Base-by-base conservation (phyloP, 169 alveolate genomes). In the Ichthyophthirius multifiliis region DNA sequence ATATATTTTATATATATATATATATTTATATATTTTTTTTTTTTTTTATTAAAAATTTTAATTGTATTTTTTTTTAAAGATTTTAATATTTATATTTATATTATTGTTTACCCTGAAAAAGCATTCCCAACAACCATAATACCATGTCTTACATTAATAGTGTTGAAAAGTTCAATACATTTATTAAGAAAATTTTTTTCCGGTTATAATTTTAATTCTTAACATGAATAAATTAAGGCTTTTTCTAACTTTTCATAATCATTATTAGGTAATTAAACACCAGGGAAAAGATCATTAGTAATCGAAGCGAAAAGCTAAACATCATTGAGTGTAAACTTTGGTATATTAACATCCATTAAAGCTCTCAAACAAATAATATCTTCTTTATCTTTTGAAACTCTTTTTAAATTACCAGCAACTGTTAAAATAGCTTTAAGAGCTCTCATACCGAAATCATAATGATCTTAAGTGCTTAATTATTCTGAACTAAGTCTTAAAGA, bases 401-500 rank as follows among this genome's bases (percentile, higher is more conserved):
- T 89, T 83, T 89, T 94, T 82, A 85, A 87, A 84, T 92, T 92
- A 87, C 97, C 97, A 30, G 95, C 94, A 23, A 96, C 97, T n/a
- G 93, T 93, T 43, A 94, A 83, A 41, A 94, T 92, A 5, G 97
- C 95, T 71, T 92, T 92, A 63, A 92, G 82, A 6, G 96, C 95
- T 88, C 97, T 94, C 97, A 94, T 94, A 75, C 97, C 97, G 73
- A 92, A 94, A 86, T 94, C 97, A 76, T 94, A 94, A 71, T 94
- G 97, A 63, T 84, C 92, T 86, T 94, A 88, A 6, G 97, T 87
- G 7, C 96, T 90, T 44, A 92, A 74, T 85, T 91, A 93, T 73
- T 94, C 97, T 23, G 94, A 87, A 16, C 94, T 86, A 34, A 94
- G 83, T 84, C 92, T 89, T 37, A 94, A 82, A 27, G 94, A 85